Conservation (phyloP, 768 basidiomycete genomes). For the Lactifluus subvellereus region DNA sequence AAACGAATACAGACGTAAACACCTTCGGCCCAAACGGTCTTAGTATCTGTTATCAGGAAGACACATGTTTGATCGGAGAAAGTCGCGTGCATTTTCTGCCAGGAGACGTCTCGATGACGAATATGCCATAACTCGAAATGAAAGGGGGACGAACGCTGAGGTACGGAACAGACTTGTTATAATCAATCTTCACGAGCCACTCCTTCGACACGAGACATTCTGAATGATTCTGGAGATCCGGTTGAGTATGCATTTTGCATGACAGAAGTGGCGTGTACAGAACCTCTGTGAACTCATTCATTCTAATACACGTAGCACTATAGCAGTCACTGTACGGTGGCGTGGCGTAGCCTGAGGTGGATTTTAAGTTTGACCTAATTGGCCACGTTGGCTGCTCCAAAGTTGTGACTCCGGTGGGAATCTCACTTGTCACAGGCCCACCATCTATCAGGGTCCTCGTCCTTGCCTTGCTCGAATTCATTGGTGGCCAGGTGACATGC, state of each 20-base stretch:
- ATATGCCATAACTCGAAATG: not conserved
- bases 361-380: not conserved
- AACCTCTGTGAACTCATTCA: constrained; percentile 24
- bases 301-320: not conserved
- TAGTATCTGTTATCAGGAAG: constrained; percentile 69
- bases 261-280: not conserved
- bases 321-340: no score
- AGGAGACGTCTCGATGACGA: constrained; percentile 2
- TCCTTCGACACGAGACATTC: constrained; percentile 57
- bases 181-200: constrained; percentile 68
- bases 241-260: not conserved
- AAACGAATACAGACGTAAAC: constrained; percentile 13
- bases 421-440: not conserved
- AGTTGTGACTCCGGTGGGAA: constrained; percentile 7
- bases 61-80: constrained; percentile 51
- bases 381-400: constrained; percentile 1
- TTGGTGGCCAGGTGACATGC: constrained; percentile 25
- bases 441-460: not conserved
- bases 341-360: not conserved
- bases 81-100: constrained; percentile 56
- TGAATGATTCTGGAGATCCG: constrained; percentile 43
- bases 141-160: constrained; percentile 51
- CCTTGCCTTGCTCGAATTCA: not conserved
- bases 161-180: constrained; percentile 56
- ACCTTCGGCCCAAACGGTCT: constrained; percentile 74